Conservation (phyloP, 2,329 filamentous ascomycete genomes). For the Hypoxylon sp. region DNA sequence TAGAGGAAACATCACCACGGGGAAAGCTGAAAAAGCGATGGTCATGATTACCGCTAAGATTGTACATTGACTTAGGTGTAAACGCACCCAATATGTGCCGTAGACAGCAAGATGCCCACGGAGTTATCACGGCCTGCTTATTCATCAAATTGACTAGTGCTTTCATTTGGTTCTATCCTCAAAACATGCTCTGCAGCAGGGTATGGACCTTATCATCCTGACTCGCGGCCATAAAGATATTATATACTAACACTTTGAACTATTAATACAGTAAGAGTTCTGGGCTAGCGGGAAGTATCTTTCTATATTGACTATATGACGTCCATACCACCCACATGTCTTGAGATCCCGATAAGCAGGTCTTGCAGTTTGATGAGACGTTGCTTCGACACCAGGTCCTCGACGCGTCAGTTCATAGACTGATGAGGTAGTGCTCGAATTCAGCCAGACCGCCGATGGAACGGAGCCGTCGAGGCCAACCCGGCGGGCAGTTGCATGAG, state of each 20-base stretch:
- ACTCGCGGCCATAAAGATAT: neutral
- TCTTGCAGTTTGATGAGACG: slow-evolving; percentile 4
- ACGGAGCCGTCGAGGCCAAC: neutral
- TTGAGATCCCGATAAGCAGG: neutral
- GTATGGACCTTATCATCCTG: neutral
- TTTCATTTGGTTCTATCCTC: neutral
- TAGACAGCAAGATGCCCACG: neutral
- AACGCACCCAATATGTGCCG: neutral
- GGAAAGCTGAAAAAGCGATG: neutral
- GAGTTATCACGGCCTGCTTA: neutral
- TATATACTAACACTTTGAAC: neutral
- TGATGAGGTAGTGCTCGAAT: slow-evolving; percentile 9
- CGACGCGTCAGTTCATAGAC: slow-evolving; percentile 7
- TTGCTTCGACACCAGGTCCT: slow-evolving; percentile 1
- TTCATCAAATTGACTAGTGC: neutral
- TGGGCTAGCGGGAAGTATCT: neutral
- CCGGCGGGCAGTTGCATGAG: neutral
- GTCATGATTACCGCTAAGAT: neutral
- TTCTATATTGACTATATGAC: neutral
- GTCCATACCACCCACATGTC: neutral
- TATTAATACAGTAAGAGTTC: neutral
- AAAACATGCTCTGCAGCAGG: neutral
- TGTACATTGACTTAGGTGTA: neutral
- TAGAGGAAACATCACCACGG: neutral
- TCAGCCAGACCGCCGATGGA: neutral